Evolutionary conservation across 352 stramenopile genomes (phyloP).

Genomic region (Phytophthora palmivora): DNA sequence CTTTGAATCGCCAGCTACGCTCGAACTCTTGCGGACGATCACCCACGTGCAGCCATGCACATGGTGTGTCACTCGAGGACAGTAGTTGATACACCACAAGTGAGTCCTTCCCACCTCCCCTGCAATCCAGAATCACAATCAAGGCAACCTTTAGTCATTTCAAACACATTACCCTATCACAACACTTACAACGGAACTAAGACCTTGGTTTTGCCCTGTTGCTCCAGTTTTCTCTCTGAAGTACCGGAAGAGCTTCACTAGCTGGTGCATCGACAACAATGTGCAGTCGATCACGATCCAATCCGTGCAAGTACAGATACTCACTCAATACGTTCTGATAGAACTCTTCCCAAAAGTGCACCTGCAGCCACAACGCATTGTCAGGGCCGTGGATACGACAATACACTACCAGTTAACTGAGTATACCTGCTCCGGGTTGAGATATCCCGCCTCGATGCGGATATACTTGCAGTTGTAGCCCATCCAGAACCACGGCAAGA

Average conservation of each 20-base stretch:
- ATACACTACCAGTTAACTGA: not conserved
- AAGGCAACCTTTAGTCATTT: not conserved
- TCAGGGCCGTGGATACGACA: not conserved
- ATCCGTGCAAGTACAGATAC: constrained; percentile 42
- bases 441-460: constrained; percentile 43
- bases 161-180: not conserved
- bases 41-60: constrained; percentile 44
- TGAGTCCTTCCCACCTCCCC: constrained; percentile 48
- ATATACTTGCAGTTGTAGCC: constrained; percentile 49
- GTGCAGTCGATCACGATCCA: constrained; percentile 47
- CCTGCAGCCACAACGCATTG: constrained; percentile 7
- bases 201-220: constrained; percentile 31
- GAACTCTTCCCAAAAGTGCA: constrained; percentile 49
- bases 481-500: constrained; percentile 55
- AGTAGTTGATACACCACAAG: constrained; percentile 47
- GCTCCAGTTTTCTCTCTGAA: constrained; percentile 32
- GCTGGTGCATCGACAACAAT: constrained; percentile 24
- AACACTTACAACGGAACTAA: constrained; percentile 43
- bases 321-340: constrained; percentile 52
- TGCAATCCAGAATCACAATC: constrained; percentile 11
- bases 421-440: constrained; percentile 36
- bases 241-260: constrained; percentile 21
- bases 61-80: constrained; percentile 28
- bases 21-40: constrained; percentile 45
- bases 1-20: constrained; percentile 39